These are phyloP conservation scores for Solanum sitiens DNA, from an alignment of 257 asterid species.

Conservation along the genomic window DNA sequence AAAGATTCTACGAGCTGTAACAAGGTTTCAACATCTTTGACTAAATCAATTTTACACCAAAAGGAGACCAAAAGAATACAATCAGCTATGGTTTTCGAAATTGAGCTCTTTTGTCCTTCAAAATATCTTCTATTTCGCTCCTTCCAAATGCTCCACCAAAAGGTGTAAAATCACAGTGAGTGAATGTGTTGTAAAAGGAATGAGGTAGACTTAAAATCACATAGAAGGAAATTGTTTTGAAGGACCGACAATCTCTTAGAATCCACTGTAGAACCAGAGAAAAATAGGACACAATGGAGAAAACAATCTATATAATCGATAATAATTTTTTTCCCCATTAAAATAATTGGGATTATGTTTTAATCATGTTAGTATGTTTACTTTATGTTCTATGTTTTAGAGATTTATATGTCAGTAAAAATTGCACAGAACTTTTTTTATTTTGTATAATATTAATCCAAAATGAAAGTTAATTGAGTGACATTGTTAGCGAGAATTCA, in stretches of 20 bases:
- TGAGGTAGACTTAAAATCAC: neutral
- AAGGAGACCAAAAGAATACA: too few relatives aligned
- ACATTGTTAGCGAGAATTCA: neutral
- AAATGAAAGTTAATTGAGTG: neutral
- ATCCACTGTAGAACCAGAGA: neutral
- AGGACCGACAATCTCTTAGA: neutral
- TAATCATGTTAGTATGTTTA: too few relatives aligned
- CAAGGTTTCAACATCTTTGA: too few relatives aligned
- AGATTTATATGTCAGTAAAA: neutral
- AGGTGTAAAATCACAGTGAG: too few relatives aligned
- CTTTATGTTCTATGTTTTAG: neutral
- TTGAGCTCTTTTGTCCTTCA: too few relatives aligned
- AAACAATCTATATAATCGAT: neutral
- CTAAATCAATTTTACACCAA: too few relatives aligned
- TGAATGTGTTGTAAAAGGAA: too few relatives aligned
- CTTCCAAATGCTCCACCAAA: too few relatives aligned
- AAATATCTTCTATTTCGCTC: too few relatives aligned
- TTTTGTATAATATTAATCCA: neutral
- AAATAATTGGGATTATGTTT: neutral
- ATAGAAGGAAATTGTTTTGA: neutral
- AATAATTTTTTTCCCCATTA: neutral
- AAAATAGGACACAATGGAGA: neutral
- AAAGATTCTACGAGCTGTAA: too few relatives aligned
- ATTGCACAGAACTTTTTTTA: neutral
- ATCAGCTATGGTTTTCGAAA: too few relatives aligned